Evolutionary conservation across 2,329 filamentous ascomycete genomes (phyloP).

Genomic region (Paraconiothyrium sp.): DNA sequence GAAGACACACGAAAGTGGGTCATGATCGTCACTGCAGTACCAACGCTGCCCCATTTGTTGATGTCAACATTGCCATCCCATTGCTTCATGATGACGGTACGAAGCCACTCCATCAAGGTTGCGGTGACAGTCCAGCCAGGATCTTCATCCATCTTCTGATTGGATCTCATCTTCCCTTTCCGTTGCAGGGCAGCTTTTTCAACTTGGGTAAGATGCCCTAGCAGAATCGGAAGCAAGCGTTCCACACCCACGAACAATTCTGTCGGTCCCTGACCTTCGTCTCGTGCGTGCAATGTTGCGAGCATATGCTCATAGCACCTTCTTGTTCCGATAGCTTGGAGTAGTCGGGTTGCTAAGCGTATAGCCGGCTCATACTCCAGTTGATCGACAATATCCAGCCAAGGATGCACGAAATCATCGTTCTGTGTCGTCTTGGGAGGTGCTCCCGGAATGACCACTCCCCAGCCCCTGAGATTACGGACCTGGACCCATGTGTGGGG

Average conservation of each 20-base stretch:
- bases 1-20: constrained; percentile 68
- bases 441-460: constrained; percentile 42
- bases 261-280: background rate
- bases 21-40: constrained; percentile 79
- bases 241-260: background rate
- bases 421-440: constrained; percentile 22
- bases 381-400: constrained; percentile 51
- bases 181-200: constrained; percentile 33
- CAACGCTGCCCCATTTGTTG: constrained; percentile 74
- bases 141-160: constrained; percentile 29
- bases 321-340: constrained; percentile 60
- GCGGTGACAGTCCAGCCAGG: constrained; percentile 49
- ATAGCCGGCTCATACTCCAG: constrained; percentile 63
- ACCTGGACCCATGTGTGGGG: constrained; percentile 48
- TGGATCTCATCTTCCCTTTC: constrained; percentile 32
- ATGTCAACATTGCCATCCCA: constrained; percentile 83
- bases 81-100: constrained; percentile 77
- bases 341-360: constrained; percentile 59
- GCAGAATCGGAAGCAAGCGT: constrained; percentile 29
- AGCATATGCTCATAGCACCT: constrained; percentile 61
- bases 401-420: constrained; percentile 39
- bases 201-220: constrained; percentile 37
- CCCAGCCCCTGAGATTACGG: constrained; percentile 49
- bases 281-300: constrained; percentile 32
- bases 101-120: constrained; percentile 72